Base-by-base conservation (phyloP, 148 eudicot genomes). In the Cornus suecica region DNA sequence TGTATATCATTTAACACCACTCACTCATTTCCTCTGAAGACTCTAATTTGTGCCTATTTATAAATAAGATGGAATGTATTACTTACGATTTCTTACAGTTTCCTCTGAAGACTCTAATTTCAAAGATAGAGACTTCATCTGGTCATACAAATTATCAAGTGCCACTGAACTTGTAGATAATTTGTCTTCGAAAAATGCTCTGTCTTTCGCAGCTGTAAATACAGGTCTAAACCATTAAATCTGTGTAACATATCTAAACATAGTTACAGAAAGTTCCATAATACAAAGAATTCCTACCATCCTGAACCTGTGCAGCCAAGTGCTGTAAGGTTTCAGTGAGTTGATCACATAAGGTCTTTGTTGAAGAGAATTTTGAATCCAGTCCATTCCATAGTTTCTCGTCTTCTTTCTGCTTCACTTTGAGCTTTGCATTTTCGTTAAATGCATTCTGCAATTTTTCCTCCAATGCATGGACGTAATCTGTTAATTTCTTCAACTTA, bases 331-430 rank as follows among this genome's bases (percentile, higher is more conserved):
- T 95, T 86, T 91, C 98, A 70, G 87, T 87, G 31, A 95, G 87
- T 79, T 95, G 94, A 83, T 91, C 91, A 45, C 94, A 91, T 56
- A 87, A 77, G 31, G 88, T 79, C 79, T 91, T 95, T 18, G 99
- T 89, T 24, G 90, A 90, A 74, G 92, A 86, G 70, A 95, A 93
- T 82, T 91, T 93, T 30, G 94, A 93, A 71, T 93, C 99, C 74
- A 95, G 79, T 70, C 97, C 99, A 79, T 77, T 79, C 94, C 97
- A 95, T 15, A 88, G 87, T 83, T 93, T 95, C 81, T 95, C 94
- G 76, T 93, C 94, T 77, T 91, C 98, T 80, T 91, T 90, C 82
- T 88, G 93, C 88, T 87, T 89, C 80, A 87, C 97, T 84, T 88
- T 93, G 52, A 95, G 86, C 86, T 88, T 88, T 23, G 98, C 91